phyloP scores from a whole-genome alignment of 2,329 filamentous ascomycete genomes.

The Botrytis aclada region DNA sequence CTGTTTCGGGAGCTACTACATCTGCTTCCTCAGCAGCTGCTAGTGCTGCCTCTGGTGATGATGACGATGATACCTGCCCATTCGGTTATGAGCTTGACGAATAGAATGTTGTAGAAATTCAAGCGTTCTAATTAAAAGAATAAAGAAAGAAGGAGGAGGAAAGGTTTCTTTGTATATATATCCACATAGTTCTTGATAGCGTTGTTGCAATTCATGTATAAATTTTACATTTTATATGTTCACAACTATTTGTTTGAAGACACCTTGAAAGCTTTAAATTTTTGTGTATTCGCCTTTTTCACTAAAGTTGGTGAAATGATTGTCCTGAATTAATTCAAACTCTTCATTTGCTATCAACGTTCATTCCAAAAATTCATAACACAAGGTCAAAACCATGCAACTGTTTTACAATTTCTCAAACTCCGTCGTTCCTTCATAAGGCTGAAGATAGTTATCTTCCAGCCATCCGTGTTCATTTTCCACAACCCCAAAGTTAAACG shows the following conservation, averaged over 20 bases:
- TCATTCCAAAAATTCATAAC: background rate
- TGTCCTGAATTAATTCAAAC: background rate
- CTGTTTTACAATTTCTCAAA: constrained; percentile 8
- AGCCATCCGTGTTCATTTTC: background rate
- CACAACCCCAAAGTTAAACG: constrained; percentile 11
- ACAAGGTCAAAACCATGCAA: background rate
- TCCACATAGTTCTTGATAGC: constrained; percentile 1
- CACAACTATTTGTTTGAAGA: too few species aligned
- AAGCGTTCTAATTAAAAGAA: background rate
- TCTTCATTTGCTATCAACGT: background rate
- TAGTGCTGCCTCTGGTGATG: background rate
- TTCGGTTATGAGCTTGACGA: constrained; percentile 8
- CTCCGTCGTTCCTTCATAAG: background rate
- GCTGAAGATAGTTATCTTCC: constrained; percentile 12
- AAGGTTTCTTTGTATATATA: background rate
- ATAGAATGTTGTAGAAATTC: background rate
- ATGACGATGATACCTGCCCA: constrained; percentile 5
- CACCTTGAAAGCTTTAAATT: background rate
- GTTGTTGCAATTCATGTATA: constrained; percentile 5
- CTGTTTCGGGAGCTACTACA: background rate
- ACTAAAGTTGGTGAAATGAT: background rate
- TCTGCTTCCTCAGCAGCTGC: background rate
- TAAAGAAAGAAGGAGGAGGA: background rate
- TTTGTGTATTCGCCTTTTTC: too few species aligned
- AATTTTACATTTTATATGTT: background rate